Base-by-base conservation (phyloP, 768 basidiomycete genomes). In the Mycena sanguinolenta region DNA sequence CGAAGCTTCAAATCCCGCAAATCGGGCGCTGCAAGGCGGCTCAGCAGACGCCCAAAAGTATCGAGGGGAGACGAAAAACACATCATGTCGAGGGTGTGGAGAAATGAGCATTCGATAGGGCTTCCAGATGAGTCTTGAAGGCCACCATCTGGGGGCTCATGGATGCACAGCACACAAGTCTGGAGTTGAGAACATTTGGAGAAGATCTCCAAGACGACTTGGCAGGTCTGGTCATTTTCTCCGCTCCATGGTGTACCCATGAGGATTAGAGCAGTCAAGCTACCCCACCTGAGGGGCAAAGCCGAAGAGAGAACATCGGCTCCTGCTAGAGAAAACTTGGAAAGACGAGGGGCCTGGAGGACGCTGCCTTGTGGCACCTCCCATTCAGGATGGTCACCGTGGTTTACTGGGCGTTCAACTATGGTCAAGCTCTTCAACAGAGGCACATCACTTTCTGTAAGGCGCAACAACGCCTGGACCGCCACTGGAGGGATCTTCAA, bases 1-100 rank as follows among this genome's bases (percentile, higher is more conserved):
- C 39, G 28, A 17, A 70, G 50, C 12, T 27, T 44, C 23, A 69
- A 59, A 25, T 69, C 55, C 13, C 49, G 63, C 12, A 70, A 32
- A n/a, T 36, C 49, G 8, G 69, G 69, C 1, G 55, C 19, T 14
- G 53, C 42, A 9, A 70, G 63, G 5, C 44, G 69, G 21, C 28
- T 38, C 6, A 70, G 21, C 9, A 70, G 23, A 13, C 16, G 46
- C 7, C 46, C 28, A 13, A 34, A 49, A 4, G 60, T 50, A n/a
- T 28, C 21, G 10, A 46, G 54, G 9, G 67, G 54, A 0, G 49
- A 1, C 5, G 34, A 38, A 17, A 39, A 25, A 23, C 60, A 63
- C 1, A 52, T 14, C 0, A 69, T n/a, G 10, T 53, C 36, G 38
- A 69, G 3, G 34, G 57, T 50, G 28, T 28, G 54, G 8, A 63